These are phyloP conservation scores for Dillenia turbinata DNA, from an alignment of 164 flowering plant species.

Conservation along the genomic window DNA sequence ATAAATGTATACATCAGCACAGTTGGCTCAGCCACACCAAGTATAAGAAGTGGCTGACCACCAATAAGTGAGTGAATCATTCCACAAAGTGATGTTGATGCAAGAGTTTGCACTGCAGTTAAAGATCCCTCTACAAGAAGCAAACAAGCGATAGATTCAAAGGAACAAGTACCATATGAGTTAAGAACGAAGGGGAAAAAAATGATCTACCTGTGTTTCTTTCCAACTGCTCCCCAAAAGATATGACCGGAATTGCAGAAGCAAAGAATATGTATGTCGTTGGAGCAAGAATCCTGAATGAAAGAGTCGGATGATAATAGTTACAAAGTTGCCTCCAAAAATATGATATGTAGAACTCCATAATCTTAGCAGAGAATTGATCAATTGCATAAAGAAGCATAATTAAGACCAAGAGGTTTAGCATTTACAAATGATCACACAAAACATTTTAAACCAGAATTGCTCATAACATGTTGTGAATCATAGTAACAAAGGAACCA, in stretches of 20 bases:
- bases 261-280: slow-evolving; percentile 97
- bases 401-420: no score
- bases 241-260: slow-evolving; percentile 96
- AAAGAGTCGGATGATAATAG: neutral
- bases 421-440: no score
- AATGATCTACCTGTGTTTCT: slow-evolving; percentile 60
- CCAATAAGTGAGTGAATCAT: slow-evolving; percentile 90
- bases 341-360: no score
- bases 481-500: slow-evolving; percentile 1
- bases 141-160: slow-evolving; percentile 1
- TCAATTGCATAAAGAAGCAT: no score
- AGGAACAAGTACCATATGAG: neutral
- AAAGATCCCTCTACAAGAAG: slow-evolving; percentile 67
- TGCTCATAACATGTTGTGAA: neutral
- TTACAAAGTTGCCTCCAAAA: no score
- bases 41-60: slow-evolving; percentile 97
- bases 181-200: slow-evolving; percentile 5
- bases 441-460: neutral
- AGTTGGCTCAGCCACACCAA: slow-evolving; percentile 98
- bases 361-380: no score
- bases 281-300: slow-evolving; percentile 86
- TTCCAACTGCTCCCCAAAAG: slow-evolving; percentile 94
- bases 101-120: slow-evolving; percentile 95
- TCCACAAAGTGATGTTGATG: slow-evolving; percentile 95
- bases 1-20: slow-evolving; percentile 96